Evolutionary conservation across 768 basidiomycete species (phyloP), one percentile per base, ranked within the genome.

Genomic region (Collybiopsis confluens): DNA sequence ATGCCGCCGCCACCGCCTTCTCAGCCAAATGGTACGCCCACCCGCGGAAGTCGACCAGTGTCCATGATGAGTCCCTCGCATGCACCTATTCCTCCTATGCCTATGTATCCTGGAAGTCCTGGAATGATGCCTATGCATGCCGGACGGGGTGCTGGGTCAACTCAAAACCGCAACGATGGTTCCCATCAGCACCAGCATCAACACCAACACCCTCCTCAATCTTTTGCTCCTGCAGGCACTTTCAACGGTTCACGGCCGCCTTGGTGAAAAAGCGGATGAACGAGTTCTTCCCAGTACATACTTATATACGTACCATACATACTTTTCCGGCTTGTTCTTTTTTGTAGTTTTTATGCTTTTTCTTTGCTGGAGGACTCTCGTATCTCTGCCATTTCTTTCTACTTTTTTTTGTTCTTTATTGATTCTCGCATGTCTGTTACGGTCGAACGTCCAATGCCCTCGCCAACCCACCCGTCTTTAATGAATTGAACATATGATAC

Each of bases 101-200:
- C 75, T 15, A 83, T 89, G 79, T 90, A 88, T 65, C 76, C 74
- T 4, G 69, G 77, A 35, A 89, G 86, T 62, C 88, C 88, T 10
- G 81, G 83, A 16, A 65, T 90, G 65, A 79, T 90, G 73, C 86
- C 74, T 73, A 28, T 72, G 74, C 48, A 73, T 77, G 65, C 68
- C 63, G 23, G 65, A 36, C 52, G 52, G 20, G 52, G 52, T 24
- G n/a, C n/a, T n/a, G 33, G 43, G 11, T n/a, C n/a, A 27, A 23
- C 38, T 13, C 37, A 23, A n/a, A 38, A 7, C 23, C 41, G 52
- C 21, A 53, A 35, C 21, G 52, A 53, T 18, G 28, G 27, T 13
- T 27, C 38, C 43, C 24, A 33, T 11, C 49, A 38, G 9, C 51
- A 52, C 18, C 48, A 20, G n/a, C 50, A 37, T 27, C 52, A 53